Conservation (phyloP, 1,284 basidiomycete species). For the Pseudozyma hubeiensis region DNA sequence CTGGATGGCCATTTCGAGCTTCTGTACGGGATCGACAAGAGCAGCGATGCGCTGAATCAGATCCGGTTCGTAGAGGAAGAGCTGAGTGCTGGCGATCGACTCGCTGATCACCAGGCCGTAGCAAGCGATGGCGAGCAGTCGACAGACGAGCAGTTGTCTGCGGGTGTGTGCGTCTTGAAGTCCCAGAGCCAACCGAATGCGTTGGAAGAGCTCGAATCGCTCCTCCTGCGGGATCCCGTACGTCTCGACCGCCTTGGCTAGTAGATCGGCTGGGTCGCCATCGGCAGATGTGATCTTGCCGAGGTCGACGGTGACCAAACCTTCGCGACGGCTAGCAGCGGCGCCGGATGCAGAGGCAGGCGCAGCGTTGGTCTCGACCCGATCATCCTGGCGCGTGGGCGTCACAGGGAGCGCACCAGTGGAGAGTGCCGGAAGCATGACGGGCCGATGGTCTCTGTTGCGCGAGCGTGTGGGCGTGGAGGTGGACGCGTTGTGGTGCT, state of each 20-base stretch:
- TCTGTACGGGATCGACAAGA: conserved; percentile 50
- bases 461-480: conserved; percentile 45
- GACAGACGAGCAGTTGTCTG: conserved; percentile 82
- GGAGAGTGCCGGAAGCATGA: conserved; percentile 36
- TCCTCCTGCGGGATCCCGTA: conserved; percentile 83
- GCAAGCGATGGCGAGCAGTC: conserved; percentile 88
- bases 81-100: conserved; percentile 79
- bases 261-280: conserved; percentile 70
- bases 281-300: conserved; percentile 25
- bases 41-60: conserved; percentile 70
- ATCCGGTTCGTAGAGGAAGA: conserved; percentile 95
- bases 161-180: conserved; percentile 77
- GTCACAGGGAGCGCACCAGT: conserved; percentile 29
- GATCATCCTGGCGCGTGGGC: conserved; percentile 27
- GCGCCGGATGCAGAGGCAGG: conserved; percentile 12
- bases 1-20: conserved; percentile 70
- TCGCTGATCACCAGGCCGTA: conserved; percentile 74
- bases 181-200: conserved; percentile 81
- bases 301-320: conserved; percentile 55
- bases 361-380: conserved; percentile 4
- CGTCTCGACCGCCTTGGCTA: conserved; percentile 79
- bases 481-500: conserved; percentile 20
- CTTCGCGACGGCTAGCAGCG: conserved; percentile 42
- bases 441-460: conserved; percentile 35
- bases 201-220: conserved; percentile 88